Evolutionary conservation across 2,329 filamentous ascomycete genomes (phyloP), one percentile per base, ranked within the genome.

Genomic region (Talaromyces sp.): DNA sequence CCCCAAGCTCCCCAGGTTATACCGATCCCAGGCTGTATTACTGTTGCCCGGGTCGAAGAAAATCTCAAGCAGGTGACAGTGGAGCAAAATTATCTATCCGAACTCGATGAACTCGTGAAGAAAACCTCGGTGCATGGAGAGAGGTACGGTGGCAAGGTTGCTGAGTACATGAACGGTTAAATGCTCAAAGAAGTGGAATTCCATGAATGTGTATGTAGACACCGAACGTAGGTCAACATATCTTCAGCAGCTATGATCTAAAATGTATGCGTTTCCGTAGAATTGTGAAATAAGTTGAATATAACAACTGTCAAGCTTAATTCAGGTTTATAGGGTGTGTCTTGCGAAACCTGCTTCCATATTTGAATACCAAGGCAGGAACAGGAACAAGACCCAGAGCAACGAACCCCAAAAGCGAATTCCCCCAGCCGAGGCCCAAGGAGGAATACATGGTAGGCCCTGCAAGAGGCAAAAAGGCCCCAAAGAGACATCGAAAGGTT

Each of bases 391-490:
- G 69, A 0, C 67, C 80, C 8, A 86, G 65, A 1, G 78, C 80
- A 17, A 85, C 67, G 59, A 84, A 80, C 70, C 82, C 80, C 72
- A 88, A 60, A 73, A 85, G 68, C 73, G 73, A 74, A 59, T 79
- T 80, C 0, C 79, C 79, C 78, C 78, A 80, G 7, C 78, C 79
- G 51, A 78, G 73, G 0, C 77, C 77, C 6, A 81, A 66, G 0
- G 68, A 63, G 2, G 66, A 36, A 64, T 79, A 81, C 78, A 82
- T 64, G 70, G 77, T 73, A 1, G 80, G 72, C 0, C 84, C 85
- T 27, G 84, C 85, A 1, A 88, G 72, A 0, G 86, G 85, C 1
- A 88, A 79, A 0, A 83, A 77, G 15, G 84, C 84, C 0, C 81
- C 84, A 0, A 80, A 77, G 61, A 85, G 71, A 3, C 78, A 82